Evolutionary conservation across 148 eudicot species (phyloP).

Genomic region (Camellia sinensis): DNA sequence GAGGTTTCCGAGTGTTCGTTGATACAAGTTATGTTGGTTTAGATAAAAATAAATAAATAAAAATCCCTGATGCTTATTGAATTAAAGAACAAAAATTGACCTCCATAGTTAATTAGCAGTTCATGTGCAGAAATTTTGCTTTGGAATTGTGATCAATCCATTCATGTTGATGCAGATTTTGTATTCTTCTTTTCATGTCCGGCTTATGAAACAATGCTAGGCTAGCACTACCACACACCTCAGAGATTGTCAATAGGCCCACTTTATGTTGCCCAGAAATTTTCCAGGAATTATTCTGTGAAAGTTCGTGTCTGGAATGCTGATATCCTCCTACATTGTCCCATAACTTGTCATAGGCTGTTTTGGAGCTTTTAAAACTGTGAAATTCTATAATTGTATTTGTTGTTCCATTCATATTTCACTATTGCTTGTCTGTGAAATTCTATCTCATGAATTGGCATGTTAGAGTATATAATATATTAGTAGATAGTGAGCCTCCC

Average conservation of each 20-base stretch:
- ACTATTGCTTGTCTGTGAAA: conserved; percentile 3
- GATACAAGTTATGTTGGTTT: too few species aligned
- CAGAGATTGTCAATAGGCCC: too few species aligned
- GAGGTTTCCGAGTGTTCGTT: too few species aligned
- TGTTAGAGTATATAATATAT: too few species aligned
- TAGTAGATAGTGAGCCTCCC: too few species aligned
- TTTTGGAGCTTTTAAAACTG: background rate
- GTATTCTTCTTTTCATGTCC: background rate
- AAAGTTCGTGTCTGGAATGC: too few species aligned
- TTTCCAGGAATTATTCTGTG: background rate
- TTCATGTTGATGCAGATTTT: background rate
- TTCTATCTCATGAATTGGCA: background rate
- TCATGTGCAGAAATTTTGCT: background rate
- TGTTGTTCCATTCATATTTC: background rate
- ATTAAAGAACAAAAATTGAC: background rate
- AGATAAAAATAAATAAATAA: too few species aligned
- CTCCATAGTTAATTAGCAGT: background rate
- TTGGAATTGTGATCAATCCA: background rate
- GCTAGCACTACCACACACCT: too few species aligned
- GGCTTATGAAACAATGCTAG: background rate
- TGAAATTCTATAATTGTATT: background rate
- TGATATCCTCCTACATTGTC: too few species aligned
- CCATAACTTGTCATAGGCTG: too few species aligned
- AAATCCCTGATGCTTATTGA: background rate
- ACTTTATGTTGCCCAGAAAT: background rate